Evolutionary conservation across 2,329 filamentous ascomycete species (phyloP).

Genomic region (Arthrobotrys megalospora): DNA sequence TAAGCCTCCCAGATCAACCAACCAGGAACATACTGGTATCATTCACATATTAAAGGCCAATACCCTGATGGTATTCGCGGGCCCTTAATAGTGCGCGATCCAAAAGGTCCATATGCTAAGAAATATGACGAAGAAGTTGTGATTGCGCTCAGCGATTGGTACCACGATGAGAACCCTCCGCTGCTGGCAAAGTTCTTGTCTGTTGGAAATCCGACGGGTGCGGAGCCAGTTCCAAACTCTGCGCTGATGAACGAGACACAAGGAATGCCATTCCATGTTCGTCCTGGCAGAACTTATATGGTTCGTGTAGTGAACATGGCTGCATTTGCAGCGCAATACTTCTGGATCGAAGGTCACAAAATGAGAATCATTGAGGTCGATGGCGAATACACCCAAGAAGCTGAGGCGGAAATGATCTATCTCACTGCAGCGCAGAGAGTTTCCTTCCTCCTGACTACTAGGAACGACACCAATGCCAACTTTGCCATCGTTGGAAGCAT

Average conservation of each 20-base stretch:
- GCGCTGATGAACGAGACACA: conserved; percentile 80
- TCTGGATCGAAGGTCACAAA: conserved; percentile 78
- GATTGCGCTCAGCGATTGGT: conserved; percentile 80
- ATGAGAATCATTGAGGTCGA: conserved; percentile 81
- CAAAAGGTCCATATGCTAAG: conserved; percentile 73
- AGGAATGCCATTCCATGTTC: conserved; percentile 74
- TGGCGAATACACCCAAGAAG: conserved; percentile 77
- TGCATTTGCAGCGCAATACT: conserved; percentile 75
- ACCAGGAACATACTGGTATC: conserved; percentile 85
- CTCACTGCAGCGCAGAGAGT: conserved; percentile 78
- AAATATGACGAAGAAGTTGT: conserved; percentile 76
- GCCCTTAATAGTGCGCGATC: conserved; percentile 77
- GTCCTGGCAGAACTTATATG: conserved; percentile 80
- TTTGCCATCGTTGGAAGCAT: conserved; percentile 79
- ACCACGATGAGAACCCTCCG: conserved; percentile 74
- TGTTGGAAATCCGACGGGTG: conserved; percentile 70
- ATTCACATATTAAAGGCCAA: conserved; percentile 78
- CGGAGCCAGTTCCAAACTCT: conserved; percentile 77
- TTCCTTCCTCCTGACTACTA: conserved; percentile 73
- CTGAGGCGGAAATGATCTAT: conserved; percentile 76
- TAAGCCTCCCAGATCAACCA: conserved; percentile 70
- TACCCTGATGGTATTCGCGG: conserved; percentile 80
- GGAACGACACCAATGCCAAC: conserved; percentile 75
- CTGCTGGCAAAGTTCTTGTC: conserved; percentile 71
- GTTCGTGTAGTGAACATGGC: conserved; percentile 81